Evolutionary conservation across 305 asterid species (phyloP).

Genomic region (Rubia balearica): DNA sequence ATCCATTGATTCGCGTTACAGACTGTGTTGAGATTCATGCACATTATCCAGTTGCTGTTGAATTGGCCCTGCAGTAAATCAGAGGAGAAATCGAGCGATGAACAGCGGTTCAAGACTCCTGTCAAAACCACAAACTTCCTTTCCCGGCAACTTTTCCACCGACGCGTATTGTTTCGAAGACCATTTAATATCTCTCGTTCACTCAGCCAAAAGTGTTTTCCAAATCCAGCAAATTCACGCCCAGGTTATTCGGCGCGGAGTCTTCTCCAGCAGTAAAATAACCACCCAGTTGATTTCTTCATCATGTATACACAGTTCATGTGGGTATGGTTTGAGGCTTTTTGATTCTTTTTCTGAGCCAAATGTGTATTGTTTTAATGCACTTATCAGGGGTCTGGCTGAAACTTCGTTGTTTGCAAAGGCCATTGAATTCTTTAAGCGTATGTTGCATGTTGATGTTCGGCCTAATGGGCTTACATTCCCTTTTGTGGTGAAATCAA

Average conservation of each 20-base stretch:
- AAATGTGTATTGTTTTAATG: conserved; percentile 28
- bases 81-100: neutral
- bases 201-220: conserved; percentile 17
- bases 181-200: conserved; percentile 30
- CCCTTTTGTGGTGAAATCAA: conserved; percentile 33
- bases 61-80: no score
- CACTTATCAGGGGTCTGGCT: conserved; percentile 28
- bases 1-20: neutral
- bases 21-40: no score
- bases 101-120: neutral
- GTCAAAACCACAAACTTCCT: neutral
- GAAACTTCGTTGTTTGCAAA: conserved; percentile 22
- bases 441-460: conserved; percentile 24
- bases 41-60: no score
- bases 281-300: conserved; percentile 34
- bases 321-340: conserved; percentile 19
- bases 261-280: conserved; percentile 17
- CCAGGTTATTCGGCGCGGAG: conserved; percentile 16
- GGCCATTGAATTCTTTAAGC: conserved; percentile 18
- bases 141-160: conserved; percentile 6
- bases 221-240: conserved; percentile 32
- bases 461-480: conserved; percentile 29
- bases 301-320: conserved; percentile 5
- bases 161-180: conserved; percentile 5
- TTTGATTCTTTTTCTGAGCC: conserved; percentile 18